A percentile compares a stretch with the other conserved stretches of the same genome.
These are phyloP conservation scores for Crotalaria pallida DNA, from an alignment of 306 rosid species.

Conservation along the genomic window DNA sequence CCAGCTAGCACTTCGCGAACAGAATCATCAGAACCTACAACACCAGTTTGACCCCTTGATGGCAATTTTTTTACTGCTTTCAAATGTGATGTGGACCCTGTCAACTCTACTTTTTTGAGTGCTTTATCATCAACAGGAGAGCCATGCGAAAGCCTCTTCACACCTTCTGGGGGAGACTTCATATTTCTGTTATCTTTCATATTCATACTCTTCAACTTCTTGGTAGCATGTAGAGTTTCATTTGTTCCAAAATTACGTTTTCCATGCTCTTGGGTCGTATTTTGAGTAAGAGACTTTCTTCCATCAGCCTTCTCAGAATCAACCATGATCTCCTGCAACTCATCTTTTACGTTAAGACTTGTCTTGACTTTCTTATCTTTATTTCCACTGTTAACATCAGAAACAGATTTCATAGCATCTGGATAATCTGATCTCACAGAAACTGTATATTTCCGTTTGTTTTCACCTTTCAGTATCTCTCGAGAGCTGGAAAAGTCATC, in stretches of 20 bases:
- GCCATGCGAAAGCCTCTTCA: conserved; percentile 32
- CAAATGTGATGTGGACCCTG: conserved; percentile 32
- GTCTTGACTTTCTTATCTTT: conserved; percentile 44
- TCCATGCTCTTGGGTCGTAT: conserved; percentile 36
- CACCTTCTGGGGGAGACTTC: conserved; percentile 33
- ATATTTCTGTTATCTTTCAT: conserved; percentile 28
- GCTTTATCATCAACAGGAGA: conserved; percentile 37
- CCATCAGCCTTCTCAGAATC: conserved; percentile 31
- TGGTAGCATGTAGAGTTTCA: conserved; percentile 42
- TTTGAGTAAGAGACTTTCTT: conserved; percentile 33
- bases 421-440: conserved; percentile 30
- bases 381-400: conserved; percentile 34
- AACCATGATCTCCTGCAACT: conserved; percentile 20
- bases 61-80: conserved; percentile 48
- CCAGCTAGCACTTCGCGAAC: conserved; percentile 42
- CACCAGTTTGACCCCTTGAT: conserved; percentile 31
- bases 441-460: conserved; percentile 34
- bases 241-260: conserved; percentile 40
- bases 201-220: conserved; percentile 47
- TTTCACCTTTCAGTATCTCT: conserved; percentile 40
- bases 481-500: conserved; percentile 32
- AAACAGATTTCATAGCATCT: conserved; percentile 33
- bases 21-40: conserved; percentile 36
- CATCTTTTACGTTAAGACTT: conserved; percentile 34
- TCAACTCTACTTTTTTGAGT: conserved; percentile 39